These are phyloP conservation scores for Erucastrum elatum DNA, from an alignment of 345 rosid genomes.

Conservation along the genomic window DNA sequence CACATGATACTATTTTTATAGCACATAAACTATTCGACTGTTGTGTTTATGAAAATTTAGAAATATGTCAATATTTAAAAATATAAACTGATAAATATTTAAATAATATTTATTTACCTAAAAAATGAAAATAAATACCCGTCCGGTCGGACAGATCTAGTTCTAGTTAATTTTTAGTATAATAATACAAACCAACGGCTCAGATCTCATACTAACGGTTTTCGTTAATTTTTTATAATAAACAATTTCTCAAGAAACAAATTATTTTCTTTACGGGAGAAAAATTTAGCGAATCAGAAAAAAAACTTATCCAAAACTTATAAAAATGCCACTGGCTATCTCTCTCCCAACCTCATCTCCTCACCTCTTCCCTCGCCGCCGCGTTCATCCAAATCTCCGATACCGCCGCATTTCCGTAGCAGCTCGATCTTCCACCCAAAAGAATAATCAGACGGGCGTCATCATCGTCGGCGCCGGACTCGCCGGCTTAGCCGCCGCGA, in stretches of 20 bases:
- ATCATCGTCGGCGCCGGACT: slow-evolving; percentile 83
- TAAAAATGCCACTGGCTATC: slow-evolving; percentile 25
- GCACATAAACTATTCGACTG: too few relatives aligned
- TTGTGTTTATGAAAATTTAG: too few relatives aligned
- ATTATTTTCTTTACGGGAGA: neutral
- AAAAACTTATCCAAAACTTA: slow-evolving; percentile 29
- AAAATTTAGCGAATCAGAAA: neutral
- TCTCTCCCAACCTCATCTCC: slow-evolving; percentile 40
- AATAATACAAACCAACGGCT: too few relatives aligned
- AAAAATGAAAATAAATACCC: too few relatives aligned
- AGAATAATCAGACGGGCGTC: slow-evolving; percentile 44
- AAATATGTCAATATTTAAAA: too few relatives aligned
- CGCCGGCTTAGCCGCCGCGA: slow-evolving; percentile 88
- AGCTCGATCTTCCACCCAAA: slow-evolving; percentile 9
- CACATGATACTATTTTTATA: too few relatives aligned
- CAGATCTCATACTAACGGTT: too few relatives aligned
- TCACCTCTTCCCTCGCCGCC: slow-evolving; percentile 23
- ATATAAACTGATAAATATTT: too few relatives aligned
- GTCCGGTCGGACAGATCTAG: too few relatives aligned
- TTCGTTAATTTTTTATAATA: too few relatives aligned
- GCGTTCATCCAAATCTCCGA: slow-evolving; percentile 8
- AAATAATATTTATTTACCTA: too few relatives aligned
- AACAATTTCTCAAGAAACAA: neutral
- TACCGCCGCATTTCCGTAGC: neutral
- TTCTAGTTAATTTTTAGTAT: too few relatives aligned